These are phyloP conservation scores for Cinchona pubescens DNA, from an alignment of 257 asterid species.

Conservation along the genomic window DNA sequence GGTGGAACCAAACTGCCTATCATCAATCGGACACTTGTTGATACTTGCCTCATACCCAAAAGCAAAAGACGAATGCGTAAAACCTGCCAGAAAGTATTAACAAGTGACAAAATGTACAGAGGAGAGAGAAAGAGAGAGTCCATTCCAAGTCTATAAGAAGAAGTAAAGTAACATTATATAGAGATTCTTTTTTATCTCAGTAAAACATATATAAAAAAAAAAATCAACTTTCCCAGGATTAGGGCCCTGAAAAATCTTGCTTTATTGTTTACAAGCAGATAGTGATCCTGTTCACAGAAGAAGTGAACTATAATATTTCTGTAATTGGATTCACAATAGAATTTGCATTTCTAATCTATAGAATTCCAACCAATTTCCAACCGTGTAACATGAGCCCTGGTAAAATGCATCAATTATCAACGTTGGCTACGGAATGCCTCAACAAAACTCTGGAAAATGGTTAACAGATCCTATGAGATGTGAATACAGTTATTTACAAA, in stretches of 20 bases:
- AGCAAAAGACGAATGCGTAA: constrained; percentile 39
- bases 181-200: neutral
- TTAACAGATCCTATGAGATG: neutral
- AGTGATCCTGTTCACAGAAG: neutral
- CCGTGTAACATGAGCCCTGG: neutral
- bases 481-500: neutral
- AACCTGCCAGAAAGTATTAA: constrained; percentile 27
- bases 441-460: neutral
- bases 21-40: constrained; percentile 28
- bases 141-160: neutral
- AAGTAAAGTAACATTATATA: neutral
- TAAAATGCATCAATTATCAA: neutral
- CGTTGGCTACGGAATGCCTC: neutral
- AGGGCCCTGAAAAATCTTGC: neutral
- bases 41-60: constrained; percentile 41
- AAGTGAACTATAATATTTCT: neutral
- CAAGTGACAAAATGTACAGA: neutral
- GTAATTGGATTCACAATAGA: neutral
- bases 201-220: neutral
- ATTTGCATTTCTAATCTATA: neutral
- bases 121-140: neutral
- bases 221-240: neutral
- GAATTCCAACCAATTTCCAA: neutral
- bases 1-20: constrained; percentile 40
- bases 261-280: neutral